Evolutionary conservation across 2,329 filamentous ascomycete species (phyloP), one percentile per base, ranked within the genome.

Genomic region (Lithohypha guttulata): DNA sequence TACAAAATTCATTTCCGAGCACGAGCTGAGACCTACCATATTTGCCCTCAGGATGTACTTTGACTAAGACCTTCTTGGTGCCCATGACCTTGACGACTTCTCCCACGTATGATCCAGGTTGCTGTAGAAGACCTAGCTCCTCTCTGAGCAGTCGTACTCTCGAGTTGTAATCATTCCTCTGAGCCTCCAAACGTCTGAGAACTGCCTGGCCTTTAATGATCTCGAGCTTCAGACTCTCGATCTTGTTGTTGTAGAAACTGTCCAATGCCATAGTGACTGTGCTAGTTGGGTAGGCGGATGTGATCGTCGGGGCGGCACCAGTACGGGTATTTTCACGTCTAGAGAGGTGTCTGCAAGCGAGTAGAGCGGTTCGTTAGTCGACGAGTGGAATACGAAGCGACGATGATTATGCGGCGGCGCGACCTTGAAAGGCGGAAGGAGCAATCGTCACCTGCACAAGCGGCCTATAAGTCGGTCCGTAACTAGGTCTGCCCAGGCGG

Each of bases 241-340:
- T 96, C 75, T 98, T 98, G 74, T 96, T 96, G 69, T 91, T 84
- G 66, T 93, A 98, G 71, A 95, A 98, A 66, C 83, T 93, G 66
- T 96, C 91, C 68, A 98, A 84, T 76, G 89, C 87, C 91, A 98
- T 98, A n/a, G n/a, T n/a, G n/a, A n/a, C n/a, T n/a, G n/a, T n/a
- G n/a, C 62, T 60, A 79, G 75, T 63, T 61, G 57, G 44, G 44
- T 34, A 49, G 38, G 27, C 14, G 39, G 42, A 46, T 53, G 51
- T 47, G 51, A 48, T 49, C 49, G 15, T 18, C 10, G 52, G 45
- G 47, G 46, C 33, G n/a, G n/a, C n/a, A n/a, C n/a, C n/a, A n/a
- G n/a, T n/a, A n/a, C n/a, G n/a, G n/a, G n/a, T n/a, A n/a, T n/a
- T n/a, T n/a, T n/a, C n/a, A n/a, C n/a, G n/a, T n/a, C n/a, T n/a